A percentile compares a stretch with the other conserved stretches of the same genome.
Conservation (phyloP, 805 yeast genomes). For the Starmerella apicola region DNA sequence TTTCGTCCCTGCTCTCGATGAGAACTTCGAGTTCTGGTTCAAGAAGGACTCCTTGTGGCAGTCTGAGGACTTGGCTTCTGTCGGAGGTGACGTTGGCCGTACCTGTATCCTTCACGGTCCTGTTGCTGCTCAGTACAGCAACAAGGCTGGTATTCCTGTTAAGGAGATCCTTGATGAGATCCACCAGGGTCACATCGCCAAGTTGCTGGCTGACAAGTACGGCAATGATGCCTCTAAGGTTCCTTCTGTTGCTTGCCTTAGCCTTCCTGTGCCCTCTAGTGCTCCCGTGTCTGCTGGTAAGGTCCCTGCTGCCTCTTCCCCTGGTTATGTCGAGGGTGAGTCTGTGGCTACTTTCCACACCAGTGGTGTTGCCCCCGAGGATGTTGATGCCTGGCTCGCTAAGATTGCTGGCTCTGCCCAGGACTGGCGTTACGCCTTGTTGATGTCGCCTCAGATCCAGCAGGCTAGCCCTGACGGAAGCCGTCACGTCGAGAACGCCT, state of each 20-base stretch:
- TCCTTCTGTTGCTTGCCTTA: constrained; percentile 84
- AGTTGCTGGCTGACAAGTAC: constrained; percentile 51
- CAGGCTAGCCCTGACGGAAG: constrained; percentile 44
- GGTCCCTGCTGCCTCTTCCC: constrained; percentile 19
- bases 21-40: constrained; percentile 88
- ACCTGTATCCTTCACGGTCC: constrained; percentile 99
- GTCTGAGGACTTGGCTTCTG: constrained; percentile 92
- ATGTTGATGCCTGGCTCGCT: constrained; percentile 54
- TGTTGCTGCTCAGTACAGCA: constrained; percentile 89
- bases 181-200: constrained; percentile 78
- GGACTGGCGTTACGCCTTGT: constrained; percentile 86
- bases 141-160: constrained; percentile 81
- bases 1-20: constrained; percentile 89
- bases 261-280: constrained; percentile 36
- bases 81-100: constrained; percentile 92
- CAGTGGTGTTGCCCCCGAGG: constrained; percentile 23
- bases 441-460: constrained; percentile 64
- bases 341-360: constrained; percentile 30
- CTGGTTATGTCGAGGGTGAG: constrained; percentile 15
- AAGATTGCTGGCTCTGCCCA: constrained; percentile 65
- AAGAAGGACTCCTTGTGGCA: constrained; percentile 99
- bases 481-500: constrained; percentile 67
- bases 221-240: constrained; percentile 55
- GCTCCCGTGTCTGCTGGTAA: constrained; percentile 21
- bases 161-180: constrained; percentile 77